These are phyloP conservation scores for Canna indica DNA, from an alignment of 176 grass and related monocot genomes.

Conservation along the genomic window DNA sequence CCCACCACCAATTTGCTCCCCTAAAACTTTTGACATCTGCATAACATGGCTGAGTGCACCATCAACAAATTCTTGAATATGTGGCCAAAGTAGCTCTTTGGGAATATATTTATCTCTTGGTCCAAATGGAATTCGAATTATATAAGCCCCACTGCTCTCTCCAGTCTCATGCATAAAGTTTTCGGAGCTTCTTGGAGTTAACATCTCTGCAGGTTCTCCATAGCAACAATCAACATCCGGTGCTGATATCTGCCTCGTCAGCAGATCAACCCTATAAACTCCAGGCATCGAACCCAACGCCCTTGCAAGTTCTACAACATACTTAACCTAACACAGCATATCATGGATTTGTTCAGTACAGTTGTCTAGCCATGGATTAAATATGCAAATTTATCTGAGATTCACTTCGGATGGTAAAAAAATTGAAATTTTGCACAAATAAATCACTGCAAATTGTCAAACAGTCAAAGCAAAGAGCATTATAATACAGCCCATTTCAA, in stretches of 20 bases:
- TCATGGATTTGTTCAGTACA: not conserved
- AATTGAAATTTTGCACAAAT: not conserved
- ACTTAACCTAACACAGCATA: slow-evolving; percentile 58
- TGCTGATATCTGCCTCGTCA: slow-evolving; percentile 59
- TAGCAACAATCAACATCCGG: slow-evolving; percentile 71
- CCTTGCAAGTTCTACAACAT: slow-evolving; percentile 79
- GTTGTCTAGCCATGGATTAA: not conserved
- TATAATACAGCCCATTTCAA: too few species aligned
- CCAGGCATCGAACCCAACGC: slow-evolving; percentile 70
- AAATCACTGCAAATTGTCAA: not conserved
- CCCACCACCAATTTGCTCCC: slow-evolving; percentile 46
- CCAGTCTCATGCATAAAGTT: slow-evolving; percentile 54
- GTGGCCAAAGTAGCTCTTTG: slow-evolving; percentile 65
- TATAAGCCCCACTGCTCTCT: slow-evolving; percentile 64
- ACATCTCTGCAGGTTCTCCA: slow-evolving; percentile 53
- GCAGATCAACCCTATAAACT: slow-evolving; percentile 68
- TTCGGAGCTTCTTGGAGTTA: slow-evolving; percentile 42
- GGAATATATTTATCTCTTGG: slow-evolving; percentile 68
- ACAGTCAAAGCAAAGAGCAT: not conserved
- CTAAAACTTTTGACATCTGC: slow-evolving; percentile 57
- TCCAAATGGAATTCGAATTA: slow-evolving; percentile 68
- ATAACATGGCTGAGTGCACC: slow-evolving; percentile 57
- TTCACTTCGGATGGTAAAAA: not conserved
- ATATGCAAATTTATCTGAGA: not conserved
- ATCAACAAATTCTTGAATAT: slow-evolving; percentile 82